Evolutionary conservation across 768 basidiomycete species (phyloP).

Genomic region (Boletus eberwhitei): DNA sequence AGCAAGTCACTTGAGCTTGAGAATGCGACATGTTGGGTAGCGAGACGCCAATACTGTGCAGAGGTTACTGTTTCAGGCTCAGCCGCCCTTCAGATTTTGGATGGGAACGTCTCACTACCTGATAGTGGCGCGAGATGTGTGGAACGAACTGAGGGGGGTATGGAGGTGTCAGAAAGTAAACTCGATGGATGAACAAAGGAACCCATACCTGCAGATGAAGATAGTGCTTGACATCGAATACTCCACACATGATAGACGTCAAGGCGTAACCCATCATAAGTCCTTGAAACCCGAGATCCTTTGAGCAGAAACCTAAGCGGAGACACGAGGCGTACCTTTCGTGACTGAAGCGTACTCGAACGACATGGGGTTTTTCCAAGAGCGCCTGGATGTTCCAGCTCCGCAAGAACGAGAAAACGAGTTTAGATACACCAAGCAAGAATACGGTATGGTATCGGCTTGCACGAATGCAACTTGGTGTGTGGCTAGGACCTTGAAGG

Average conservation of each 20-base stretch:
- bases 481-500: background rate
- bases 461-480: background rate
- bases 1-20: slow-evolving; percentile 85
- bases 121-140: slow-evolving; percentile 86
- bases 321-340: slow-evolving; percentile 53
- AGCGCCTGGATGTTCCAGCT: background rate
- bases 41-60: slow-evolving; percentile 80
- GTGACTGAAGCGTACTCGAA: slow-evolving; percentile 83
- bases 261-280: slow-evolving; percentile 72
- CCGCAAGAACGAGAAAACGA: background rate
- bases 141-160: slow-evolving; percentile 63
- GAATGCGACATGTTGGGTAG: slow-evolving; percentile 71
- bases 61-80: slow-evolving; percentile 32
- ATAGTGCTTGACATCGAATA: slow-evolving; percentile 88
- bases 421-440: background rate
- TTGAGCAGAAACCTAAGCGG: background rate
- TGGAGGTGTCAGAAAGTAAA: slow-evolving; percentile 3
- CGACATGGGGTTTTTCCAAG: slow-evolving; percentile 48
- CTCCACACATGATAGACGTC: slow-evolving; percentile 67
- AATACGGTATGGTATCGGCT: background rate
- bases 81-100: slow-evolving; percentile 15
- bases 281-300: slow-evolving; percentile 40
- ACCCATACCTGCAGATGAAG: slow-evolving; percentile 72
- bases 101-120: slow-evolving; percentile 45
- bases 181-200: background rate